Conservation (phyloP, 345 rosid species). For the Erucastrum elatum region DNA sequence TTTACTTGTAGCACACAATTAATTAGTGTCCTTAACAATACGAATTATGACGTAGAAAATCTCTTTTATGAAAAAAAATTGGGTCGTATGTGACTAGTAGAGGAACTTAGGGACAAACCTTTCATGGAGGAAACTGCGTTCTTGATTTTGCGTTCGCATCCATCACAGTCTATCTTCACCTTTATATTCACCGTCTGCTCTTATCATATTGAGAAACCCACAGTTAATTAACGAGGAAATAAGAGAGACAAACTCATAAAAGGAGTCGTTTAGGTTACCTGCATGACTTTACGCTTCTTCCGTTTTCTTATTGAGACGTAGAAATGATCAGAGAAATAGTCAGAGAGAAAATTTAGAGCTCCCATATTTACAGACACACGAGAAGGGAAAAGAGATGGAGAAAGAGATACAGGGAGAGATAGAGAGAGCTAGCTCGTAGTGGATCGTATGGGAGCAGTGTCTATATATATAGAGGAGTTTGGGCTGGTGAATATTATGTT, state of each 20-base stretch:
- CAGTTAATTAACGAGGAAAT: background rate
- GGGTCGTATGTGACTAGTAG: background rate
- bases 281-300: constrained; percentile 52
- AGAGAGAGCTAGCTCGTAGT: background rate
- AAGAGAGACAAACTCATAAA: constrained; percentile 1
- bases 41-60: background rate
- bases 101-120: constrained; percentile 34
- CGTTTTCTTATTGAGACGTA: constrained; percentile 34
- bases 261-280: constrained; percentile 23
- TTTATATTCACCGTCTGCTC: constrained; percentile 47
- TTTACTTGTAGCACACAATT: constrained; percentile 9
- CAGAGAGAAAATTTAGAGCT: constrained; percentile 40
- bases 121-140: constrained; percentile 50
- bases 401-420: background rate
- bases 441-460: constrained; percentile 2
- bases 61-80: background rate
- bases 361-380: constrained; percentile 38
- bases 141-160: constrained; percentile 53
- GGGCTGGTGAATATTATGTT: constrained; percentile 11
- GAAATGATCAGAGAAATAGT: constrained; percentile 39
- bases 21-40: background rate
- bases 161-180: constrained; percentile 56
- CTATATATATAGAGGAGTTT: constrained; percentile 15
- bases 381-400: background rate
- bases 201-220: background rate